These are phyloP conservation scores for Cymbopogon citratus DNA, from an alignment of 176 grass and related monocot species.

Conservation along the genomic window DNA sequence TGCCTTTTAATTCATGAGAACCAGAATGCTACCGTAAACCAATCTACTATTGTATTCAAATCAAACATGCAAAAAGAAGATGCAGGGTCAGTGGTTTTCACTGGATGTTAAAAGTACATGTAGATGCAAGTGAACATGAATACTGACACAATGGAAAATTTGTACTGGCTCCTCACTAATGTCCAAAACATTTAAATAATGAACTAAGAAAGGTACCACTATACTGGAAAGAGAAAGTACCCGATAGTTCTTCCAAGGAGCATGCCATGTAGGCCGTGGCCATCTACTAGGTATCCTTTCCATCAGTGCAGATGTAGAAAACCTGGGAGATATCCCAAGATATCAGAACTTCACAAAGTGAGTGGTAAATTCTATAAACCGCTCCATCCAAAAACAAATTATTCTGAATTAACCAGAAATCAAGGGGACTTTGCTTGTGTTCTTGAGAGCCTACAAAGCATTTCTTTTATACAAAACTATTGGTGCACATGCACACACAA, in stretches of 20 bases:
- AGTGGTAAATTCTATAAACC: neutral
- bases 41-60: neutral
- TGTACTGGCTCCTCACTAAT: neutral
- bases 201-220: neutral
- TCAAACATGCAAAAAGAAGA: neutral
- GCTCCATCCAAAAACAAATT: neutral
- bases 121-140: neutral
- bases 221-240: constrained; percentile 27
- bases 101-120: neutral
- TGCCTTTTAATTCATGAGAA: neutral
- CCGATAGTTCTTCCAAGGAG: constrained; percentile 97
- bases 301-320: constrained; percentile 81
- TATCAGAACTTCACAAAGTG: constrained; percentile 6
- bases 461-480: neutral
- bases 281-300: constrained; percentile 97
- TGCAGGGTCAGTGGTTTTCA: neutral
- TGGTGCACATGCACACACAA: neutral
- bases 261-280: constrained; percentile 89
- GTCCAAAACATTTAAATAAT: neutral
- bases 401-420: neutral
- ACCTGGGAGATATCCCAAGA: constrained; percentile 38
- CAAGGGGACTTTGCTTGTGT: neutral
- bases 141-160: neutral
- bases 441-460: neutral
- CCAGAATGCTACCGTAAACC: neutral